Evolutionary conservation across 306 rosid genomes (phyloP), one percentile per base, ranked within the genome.

Genomic region (Malus fusca): DNA sequence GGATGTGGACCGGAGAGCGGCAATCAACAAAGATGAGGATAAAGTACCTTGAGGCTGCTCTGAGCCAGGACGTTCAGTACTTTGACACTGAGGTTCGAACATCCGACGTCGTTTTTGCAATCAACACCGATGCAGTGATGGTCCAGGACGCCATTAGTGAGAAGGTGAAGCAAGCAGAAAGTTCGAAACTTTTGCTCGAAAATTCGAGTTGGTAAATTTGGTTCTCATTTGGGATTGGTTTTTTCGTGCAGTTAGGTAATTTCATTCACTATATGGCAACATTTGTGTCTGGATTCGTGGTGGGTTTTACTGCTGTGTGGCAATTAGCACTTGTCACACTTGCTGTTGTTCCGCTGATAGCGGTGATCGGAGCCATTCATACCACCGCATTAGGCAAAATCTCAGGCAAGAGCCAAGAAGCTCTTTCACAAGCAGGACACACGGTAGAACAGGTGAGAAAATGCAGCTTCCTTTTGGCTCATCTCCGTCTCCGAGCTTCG

Each of bases 1-100:
- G 98, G 98, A 92, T 95, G 98, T 95, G 98, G 98, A 95, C 89
- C 0, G 98, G 98, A 60, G 98, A 95, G 83, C 60, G 98, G 9
- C 98, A 95, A 80, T 87, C 98, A 42, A 95, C 98, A 5, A 95
- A 81, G 89, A 89, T 95, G 98, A 95, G 98, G 80, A 89, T 95
- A 78, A 89, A 92, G 90, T 95, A 92, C 73, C 80, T 95, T 15
- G 97, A 95, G 83, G 93, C 97, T 15, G 97, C 97, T 53, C 59
- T 95, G 87, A 91, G 82, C 68, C 98, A 95, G 77, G 98, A 95
- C 84, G 87, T 95, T 84, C 89, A 90, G 75, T 95, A 72, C 83
- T 95, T 95, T 22, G 98, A 95, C 52, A 95, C 98, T 0, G 91
- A 95, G 75, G 97, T 95, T 73, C 90, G 98, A 53, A 92, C 98